Conservation (phyloP, 352 stramenopile genomes). For the Pythium dissotocum region DNA sequence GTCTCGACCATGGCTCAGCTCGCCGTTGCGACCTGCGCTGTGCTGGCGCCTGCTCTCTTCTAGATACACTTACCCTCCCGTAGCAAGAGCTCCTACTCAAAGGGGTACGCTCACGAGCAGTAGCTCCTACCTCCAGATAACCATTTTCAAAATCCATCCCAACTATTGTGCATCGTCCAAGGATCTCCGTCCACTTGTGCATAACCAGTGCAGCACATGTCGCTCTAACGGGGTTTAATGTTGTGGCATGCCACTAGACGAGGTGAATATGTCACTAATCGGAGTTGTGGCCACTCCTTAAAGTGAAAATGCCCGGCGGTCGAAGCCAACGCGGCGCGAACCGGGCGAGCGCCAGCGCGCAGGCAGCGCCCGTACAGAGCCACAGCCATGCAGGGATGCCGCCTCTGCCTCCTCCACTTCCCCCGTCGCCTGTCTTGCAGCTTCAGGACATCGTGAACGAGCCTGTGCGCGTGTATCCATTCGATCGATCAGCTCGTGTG, state of each 20-base stretch:
- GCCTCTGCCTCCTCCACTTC: constrained; percentile 18
- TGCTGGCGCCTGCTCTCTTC: not conserved
- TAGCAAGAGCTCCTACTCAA: not conserved
- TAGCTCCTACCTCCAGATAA: too few species aligned
- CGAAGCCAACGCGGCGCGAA: constrained; percentile 2
- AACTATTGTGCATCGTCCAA: not conserved
- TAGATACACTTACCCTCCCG: not conserved
- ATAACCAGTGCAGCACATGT: not conserved
- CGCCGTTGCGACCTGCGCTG: not conserved
- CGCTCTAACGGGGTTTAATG: not conserved
- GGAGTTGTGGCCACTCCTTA: not conserved
- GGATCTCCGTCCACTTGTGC: not conserved
- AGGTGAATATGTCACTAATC: constrained; percentile 1
- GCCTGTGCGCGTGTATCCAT: constrained; percentile 64
- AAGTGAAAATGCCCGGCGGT: constrained; percentile 1
- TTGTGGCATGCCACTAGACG: not conserved
- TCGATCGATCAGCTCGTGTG: constrained; percentile 27
- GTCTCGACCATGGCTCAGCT: not conserved
- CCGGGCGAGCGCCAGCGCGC: not conserved
- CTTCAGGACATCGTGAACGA: constrained; percentile 23
- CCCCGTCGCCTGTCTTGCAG: constrained; percentile 3
- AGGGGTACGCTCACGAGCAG: too few species aligned
- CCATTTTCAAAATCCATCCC: not conserved
- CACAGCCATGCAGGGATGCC: constrained; percentile 1
- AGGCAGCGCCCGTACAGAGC: not conserved